Base-by-base conservation (phyloP, 352 stramenopile species). In the Phytophthora pluvialis region DNA sequence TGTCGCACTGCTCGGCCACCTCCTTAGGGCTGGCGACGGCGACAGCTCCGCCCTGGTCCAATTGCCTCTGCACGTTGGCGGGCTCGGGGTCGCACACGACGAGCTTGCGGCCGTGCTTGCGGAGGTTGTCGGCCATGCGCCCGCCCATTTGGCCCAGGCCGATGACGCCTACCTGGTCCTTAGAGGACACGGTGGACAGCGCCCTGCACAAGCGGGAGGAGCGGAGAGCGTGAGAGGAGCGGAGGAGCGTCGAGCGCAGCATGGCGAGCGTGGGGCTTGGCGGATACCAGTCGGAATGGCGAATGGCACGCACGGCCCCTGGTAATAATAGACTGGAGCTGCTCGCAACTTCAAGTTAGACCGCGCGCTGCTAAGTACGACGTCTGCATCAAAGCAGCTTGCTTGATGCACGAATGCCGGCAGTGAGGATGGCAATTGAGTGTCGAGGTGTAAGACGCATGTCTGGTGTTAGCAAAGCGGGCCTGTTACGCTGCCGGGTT, bases 101-200 rank as follows among this genome's bases (percentile, higher is more conserved):
- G 59, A 91, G 66, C 49, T 86, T 70, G 71, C 90, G 71, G 51
- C 83, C 88, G 53, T 91, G 86, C 47, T 86, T 80, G 31, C 97
- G 72, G 32, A 98, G 67, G 82, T 98, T 98, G 60, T 87, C 80
- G 48, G 88, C 88, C 96, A 99, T 98, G 64, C 91, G 92, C 55
- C 82, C 75, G 26, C 95, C 95, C 94, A 99, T 99, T 75, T 97
- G 95, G 16, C 96, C 96, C 36, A 99, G 68, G 35, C 96, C 94
- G 45, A 99, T 89, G 69, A 99, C 80, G 25, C 92, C 94, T 16
- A 98, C 72, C 13, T 61, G 68, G 38, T 75, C 55, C 62, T 81
- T 83, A 40, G 76, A 50, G 1, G 54, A 50, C 5, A 48, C 38
- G 10, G 50, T 68, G 6, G 67, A 60, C 9, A 67, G 18, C 26